A percentile compares a stretch with the other conserved stretches of the same genome.
phyloP scores from a whole-genome alignment of 2,329 filamentous ascomycete genomes.

The Sporothrix phasma region DNA sequence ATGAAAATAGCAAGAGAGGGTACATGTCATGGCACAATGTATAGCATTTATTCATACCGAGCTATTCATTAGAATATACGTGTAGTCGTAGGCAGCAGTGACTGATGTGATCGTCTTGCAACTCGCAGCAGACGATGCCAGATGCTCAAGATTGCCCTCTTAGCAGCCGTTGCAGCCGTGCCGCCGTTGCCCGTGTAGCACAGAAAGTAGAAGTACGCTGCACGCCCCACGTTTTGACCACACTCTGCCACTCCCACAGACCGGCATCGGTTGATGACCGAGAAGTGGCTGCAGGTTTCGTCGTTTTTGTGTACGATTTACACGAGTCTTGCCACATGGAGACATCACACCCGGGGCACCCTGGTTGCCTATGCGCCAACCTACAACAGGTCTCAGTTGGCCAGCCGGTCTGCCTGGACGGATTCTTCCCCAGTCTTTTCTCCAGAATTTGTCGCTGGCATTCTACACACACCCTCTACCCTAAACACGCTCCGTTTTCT shows the following conservation, averaged over 20 bases:
- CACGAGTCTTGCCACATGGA: not conserved
- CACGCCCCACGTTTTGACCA: not conserved
- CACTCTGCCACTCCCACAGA: not conserved
- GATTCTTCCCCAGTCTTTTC: not conserved
- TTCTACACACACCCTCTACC: not conserved
- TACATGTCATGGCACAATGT: too few relatives aligned
- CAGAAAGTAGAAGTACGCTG: not conserved
- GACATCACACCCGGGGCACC: not conserved
- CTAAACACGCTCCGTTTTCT: too few relatives aligned
- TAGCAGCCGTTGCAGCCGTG: constrained; percentile 1
- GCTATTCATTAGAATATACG: too few relatives aligned
- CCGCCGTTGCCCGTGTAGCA: not conserved
- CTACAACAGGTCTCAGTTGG: not conserved
- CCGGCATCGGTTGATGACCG: not conserved
- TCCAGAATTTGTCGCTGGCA: not conserved
- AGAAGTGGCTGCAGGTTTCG: not conserved
- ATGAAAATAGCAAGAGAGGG: too few relatives aligned
- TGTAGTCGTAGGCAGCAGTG: too few relatives aligned
- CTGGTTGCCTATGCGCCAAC: not conserved
- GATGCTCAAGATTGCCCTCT: not conserved
- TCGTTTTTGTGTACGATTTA: not conserved
- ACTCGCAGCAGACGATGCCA: not conserved
- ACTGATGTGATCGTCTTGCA: not conserved
- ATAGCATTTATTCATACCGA: too few relatives aligned
- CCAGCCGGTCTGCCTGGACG: not conserved